These are phyloP conservation scores for Didymella glomerata DNA, from an alignment of 2,329 filamentous ascomycete genomes.

Conservation along the genomic window DNA sequence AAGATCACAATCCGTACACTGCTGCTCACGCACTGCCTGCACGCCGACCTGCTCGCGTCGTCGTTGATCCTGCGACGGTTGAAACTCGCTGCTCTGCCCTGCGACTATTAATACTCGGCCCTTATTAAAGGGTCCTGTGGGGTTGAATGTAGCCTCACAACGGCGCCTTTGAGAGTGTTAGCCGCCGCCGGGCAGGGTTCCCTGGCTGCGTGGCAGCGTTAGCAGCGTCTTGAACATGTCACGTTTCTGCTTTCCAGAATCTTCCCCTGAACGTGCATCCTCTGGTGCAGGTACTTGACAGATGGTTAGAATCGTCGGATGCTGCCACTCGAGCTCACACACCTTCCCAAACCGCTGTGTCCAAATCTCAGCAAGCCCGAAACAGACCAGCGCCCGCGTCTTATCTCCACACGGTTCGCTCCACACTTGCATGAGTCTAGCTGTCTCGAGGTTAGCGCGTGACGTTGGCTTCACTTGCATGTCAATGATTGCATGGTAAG, in stretches of 20 bases:
- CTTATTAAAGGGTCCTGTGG: slow-evolving; percentile 17
- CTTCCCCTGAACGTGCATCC: no score
- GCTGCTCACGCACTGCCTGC: neutral
- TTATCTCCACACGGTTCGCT: slow-evolving; percentile 17
- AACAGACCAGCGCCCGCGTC: neutral
- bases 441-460: slow-evolving; percentile 4
- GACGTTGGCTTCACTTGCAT: neutral
- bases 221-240: no score
- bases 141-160: slow-evolving; percentile 10
- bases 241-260: neutral
- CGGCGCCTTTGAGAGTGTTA: slow-evolving; percentile 8
- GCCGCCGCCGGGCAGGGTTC: slow-evolving; percentile 16
- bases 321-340: neutral
- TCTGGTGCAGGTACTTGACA: no score
- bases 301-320: no score
- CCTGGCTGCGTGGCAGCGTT: neutral
- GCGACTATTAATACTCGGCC: slow-evolving; percentile 16
- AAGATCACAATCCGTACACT: neutral
- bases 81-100: slow-evolving; percentile 3
- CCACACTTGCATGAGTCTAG: slow-evolving; percentile 14
- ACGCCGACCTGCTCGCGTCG: neutral
- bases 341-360: slow-evolving; percentile 1
- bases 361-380: neutral
- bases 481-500: no score
- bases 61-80: neutral